phyloP scores from a whole-genome alignment of 2,329 filamentous ascomycete species.

The Phaeophleospora eucalypticola region DNA sequence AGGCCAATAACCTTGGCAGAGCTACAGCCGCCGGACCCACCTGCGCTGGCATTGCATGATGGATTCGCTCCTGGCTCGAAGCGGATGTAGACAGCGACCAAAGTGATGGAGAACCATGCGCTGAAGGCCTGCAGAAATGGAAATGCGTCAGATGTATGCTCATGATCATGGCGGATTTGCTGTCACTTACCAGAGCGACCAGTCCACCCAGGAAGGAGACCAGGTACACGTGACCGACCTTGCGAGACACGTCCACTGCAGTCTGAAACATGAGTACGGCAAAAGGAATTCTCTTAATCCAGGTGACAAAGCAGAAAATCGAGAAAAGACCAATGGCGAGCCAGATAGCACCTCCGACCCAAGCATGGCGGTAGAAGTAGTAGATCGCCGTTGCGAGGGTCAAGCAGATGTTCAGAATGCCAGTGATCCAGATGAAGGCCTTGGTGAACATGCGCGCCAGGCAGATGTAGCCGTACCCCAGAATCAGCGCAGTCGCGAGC shows the following conservation, averaged over 20 bases:
- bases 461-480: constrained; percentile 75
- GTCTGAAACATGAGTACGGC: constrained; percentile 85
- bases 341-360: constrained; percentile 81
- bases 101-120: constrained; percentile 80
- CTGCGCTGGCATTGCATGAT: constrained; percentile 50
- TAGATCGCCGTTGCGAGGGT: constrained; percentile 83
- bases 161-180: background rate
- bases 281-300: constrained; percentile 88
- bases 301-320: constrained; percentile 78
- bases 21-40: constrained; percentile 58
- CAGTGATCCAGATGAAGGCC: constrained; percentile 88
- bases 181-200: constrained; percentile 49
- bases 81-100: constrained; percentile 80
- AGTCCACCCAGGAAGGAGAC: constrained; percentile 82
- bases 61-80: constrained; percentile 65
- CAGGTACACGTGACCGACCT: constrained; percentile 78
- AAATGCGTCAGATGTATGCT: too few species aligned
- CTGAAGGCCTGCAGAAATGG: constrained; percentile 58
- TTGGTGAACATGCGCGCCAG: constrained; percentile 55
- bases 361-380: constrained; percentile 74
- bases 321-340: constrained; percentile 76
- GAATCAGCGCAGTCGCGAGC: constrained; percentile 65
- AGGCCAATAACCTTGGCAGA: constrained; percentile 76
- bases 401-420: constrained; percentile 79
- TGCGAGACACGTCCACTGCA: constrained; percentile 77